These are phyloP conservation scores for Eucalyptus albens DNA, from an alignment of 345 rosid genomes.

Conservation along the genomic window DNA sequence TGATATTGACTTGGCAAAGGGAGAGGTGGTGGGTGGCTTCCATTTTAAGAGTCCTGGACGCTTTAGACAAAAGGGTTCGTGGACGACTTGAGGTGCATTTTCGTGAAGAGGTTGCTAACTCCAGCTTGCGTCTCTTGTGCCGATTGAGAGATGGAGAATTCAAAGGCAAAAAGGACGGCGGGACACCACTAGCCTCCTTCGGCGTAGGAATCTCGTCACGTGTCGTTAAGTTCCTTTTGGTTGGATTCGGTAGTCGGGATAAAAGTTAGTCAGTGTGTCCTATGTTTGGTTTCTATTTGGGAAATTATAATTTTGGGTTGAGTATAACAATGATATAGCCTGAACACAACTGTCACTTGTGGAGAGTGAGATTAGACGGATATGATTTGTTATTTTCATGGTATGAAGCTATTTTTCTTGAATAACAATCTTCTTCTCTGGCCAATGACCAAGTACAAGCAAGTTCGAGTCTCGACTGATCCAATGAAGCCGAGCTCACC, in stretches of 20 bases:
- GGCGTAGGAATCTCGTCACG: not conserved
- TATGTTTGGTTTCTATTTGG: not conserved
- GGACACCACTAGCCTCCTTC: not conserved
- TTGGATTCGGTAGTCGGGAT: not conserved
- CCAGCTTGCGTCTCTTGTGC: not conserved
- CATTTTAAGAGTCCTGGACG: not conserved
- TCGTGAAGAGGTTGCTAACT: not conserved
- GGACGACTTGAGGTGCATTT: not conserved
- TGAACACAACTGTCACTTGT: fast-evolving
- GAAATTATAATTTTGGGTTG: not conserved
- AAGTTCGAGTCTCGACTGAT: too few relatives aligned
- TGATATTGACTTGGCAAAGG: not conserved
- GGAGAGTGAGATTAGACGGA: not conserved
- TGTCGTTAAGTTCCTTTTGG: not conserved
- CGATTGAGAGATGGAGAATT: not conserved
- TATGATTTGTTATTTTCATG: not conserved
- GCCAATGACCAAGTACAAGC: too few relatives aligned
- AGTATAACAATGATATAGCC: not conserved
- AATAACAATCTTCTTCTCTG: not conserved
- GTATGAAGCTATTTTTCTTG: not conserved
- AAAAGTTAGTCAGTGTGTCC: not conserved
- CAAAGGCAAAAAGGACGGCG: not conserved
- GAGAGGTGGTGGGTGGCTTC: not conserved
- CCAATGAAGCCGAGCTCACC: too few relatives aligned
- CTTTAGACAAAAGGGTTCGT: not conserved